Percentiles rank a stretch among this genome's conserved stretches.
Conservation (phyloP, 257 asterid species). For the Cruciata laevipes region DNA sequence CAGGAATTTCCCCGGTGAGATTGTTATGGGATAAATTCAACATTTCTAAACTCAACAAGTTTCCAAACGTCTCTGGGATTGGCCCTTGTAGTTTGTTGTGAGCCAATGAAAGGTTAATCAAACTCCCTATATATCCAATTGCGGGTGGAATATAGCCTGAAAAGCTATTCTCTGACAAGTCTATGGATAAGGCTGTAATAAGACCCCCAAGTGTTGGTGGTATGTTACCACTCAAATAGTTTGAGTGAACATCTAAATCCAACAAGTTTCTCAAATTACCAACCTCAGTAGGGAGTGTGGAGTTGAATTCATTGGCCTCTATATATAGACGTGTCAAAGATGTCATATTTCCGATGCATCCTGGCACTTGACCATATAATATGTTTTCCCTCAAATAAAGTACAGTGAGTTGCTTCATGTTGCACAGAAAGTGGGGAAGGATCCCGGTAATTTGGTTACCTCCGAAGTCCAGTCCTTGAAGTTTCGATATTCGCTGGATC, state of each 20-base stretch:
- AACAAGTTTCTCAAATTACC: neutral
- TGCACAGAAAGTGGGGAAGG: no score
- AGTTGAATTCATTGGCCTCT: neutral
- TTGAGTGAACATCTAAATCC: neutral
- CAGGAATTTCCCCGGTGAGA: neutral
- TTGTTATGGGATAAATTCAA: neutral
- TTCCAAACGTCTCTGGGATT: neutral
- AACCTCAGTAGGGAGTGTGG: neutral
- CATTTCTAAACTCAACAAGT: neutral
- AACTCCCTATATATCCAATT: neutral
- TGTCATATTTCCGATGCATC: slow-evolving; percentile 6
- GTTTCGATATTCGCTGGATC: no score
- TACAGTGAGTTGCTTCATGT: no score
- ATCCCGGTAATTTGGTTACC: no score
- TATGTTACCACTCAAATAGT: neutral
- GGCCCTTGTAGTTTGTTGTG: neutral
- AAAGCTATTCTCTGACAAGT: neutral
- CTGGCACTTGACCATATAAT: neutral
- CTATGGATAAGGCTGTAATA: neutral
- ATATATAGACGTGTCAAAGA: neutral
- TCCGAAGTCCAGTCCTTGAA: no score
- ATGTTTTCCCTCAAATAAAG: no score
- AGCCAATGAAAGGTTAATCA: neutral
- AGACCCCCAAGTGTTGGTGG: neutral
- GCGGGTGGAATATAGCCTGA: neutral